phyloP scores from a whole-genome alignment of 768 basidiomycete genomes.

The Termitomyces sp. region DNA sequence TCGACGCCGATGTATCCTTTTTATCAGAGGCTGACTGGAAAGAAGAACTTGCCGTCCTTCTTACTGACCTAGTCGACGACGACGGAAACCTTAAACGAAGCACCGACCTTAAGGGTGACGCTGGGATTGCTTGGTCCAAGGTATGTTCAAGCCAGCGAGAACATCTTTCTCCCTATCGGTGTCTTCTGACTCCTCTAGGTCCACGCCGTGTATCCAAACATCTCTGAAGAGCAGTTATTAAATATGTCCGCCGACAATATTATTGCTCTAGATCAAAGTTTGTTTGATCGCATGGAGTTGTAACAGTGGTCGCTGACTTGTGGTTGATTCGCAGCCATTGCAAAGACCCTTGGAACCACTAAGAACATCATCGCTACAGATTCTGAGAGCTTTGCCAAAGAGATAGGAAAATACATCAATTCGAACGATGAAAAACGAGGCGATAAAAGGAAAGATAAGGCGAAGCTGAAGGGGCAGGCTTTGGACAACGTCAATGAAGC shows the following conservation, averaged over 20 bases:
- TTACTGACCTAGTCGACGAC: constrained; percentile 56
- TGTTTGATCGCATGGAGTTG: constrained; percentile 9
- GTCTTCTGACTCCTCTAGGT: too few species aligned
- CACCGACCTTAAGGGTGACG: constrained; percentile 51
- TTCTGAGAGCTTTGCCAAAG: constrained; percentile 46
- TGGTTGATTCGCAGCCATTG: constrained; percentile 29
- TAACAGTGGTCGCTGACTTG: neutral
- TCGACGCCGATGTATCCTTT: constrained; percentile 58
- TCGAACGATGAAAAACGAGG: constrained; percentile 57
- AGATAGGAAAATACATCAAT: constrained; percentile 61
- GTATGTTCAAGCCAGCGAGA: too few species aligned
- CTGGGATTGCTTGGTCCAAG: too few species aligned
- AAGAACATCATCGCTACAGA: constrained; percentile 47
- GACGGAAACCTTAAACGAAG: constrained; percentile 48
- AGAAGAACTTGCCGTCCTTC: constrained; percentile 48
- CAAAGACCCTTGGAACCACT: constrained; percentile 43
- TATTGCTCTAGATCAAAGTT: constrained; percentile 41
- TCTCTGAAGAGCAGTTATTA: constrained; percentile 42
- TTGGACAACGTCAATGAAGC: constrained; percentile 26
- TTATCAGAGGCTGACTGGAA: constrained; percentile 52
- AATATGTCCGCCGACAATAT: constrained; percentile 48
- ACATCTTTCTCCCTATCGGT: too few species aligned
- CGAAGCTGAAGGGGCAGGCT: constrained; percentile 30
- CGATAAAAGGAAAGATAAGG: constrained; percentile 30
- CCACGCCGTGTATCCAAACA: too few species aligned